These are phyloP conservation scores for Diplodia corticola DNA, from an alignment of 2,329 filamentous ascomycete genomes.

Conservation along the genomic window DNA sequence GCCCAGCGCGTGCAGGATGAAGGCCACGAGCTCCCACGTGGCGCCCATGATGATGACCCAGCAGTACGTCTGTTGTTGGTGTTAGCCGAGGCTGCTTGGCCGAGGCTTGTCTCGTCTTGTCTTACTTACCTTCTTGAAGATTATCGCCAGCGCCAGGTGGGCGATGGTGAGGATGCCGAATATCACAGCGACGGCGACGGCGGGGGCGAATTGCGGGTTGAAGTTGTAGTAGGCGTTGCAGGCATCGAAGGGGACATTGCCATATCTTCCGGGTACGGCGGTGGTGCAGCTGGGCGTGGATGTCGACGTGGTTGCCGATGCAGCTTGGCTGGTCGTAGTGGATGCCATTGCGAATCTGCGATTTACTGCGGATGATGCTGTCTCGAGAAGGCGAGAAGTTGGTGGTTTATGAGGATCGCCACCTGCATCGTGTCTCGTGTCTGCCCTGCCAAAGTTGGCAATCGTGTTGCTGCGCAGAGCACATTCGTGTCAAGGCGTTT, in stretches of 20 bases:
- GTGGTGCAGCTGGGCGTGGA: conserved; percentile 28
- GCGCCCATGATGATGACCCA: conserved; percentile 50
- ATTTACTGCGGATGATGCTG: not conserved
- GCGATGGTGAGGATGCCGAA: conserved; percentile 31
- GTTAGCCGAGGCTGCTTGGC: not conserved
- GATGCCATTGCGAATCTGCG: not conserved
- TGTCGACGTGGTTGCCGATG: conserved; percentile 6
- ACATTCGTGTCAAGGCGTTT: not conserved
- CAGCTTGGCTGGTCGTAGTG: conserved; percentile 21
- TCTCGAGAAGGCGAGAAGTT: not conserved
- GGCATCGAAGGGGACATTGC: conserved; percentile 30
- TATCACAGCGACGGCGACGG: conserved; percentile 30
- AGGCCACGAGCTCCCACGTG: conserved; percentile 47
- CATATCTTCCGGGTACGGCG: conserved; percentile 29
- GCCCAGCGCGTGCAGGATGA: conserved; percentile 43
- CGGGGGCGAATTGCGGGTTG: conserved; percentile 30
- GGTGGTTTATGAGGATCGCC: not conserved
- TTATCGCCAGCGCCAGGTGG: conserved; percentile 29
- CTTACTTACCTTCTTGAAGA: conserved; percentile 26
- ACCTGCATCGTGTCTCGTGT: not conserved
- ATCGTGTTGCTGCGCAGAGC: not conserved
- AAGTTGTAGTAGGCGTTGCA: conserved; percentile 34
- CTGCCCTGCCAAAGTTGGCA: not conserved
- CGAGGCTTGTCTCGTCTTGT: not conserved
- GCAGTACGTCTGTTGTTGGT: conserved; percentile 35